Evolutionary conservation across 768 basidiomycete genomes (phyloP).

Genomic region (Termitomyces sp.): DNA sequence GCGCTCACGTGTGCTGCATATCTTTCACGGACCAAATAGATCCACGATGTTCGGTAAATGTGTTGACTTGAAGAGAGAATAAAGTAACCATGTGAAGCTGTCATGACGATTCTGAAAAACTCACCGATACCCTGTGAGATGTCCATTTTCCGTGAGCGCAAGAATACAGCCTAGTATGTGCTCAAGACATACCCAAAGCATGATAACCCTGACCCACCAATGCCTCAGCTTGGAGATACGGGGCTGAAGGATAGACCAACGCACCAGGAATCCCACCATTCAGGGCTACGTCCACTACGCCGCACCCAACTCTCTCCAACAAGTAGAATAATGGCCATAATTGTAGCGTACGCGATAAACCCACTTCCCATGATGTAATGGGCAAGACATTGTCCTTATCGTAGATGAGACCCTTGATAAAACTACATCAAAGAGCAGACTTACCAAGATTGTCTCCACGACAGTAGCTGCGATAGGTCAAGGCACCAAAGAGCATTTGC

Average conservation of each 20-base stretch:
- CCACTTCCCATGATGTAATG: slow-evolving; percentile 91
- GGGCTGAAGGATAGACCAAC: slow-evolving; percentile 19
- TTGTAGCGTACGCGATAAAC: slow-evolving; percentile 83
- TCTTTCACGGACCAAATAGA: slow-evolving; percentile 85
- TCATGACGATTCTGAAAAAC: slow-evolving; percentile 17
- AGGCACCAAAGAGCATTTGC: slow-evolving; percentile 86
- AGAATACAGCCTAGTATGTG: neutral
- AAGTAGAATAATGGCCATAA: slow-evolving; percentile 77
- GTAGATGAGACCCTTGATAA: slow-evolving; percentile 3
- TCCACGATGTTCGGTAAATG: slow-evolving; percentile 90
- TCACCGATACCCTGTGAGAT: slow-evolving; percentile 53
- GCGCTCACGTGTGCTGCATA: slow-evolving; percentile 87
- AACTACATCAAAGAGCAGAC: slow-evolving; percentile 13
- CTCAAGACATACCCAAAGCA: slow-evolving; percentile 43
- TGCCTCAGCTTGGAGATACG: neutral
- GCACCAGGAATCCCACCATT: slow-evolving; percentile 83
- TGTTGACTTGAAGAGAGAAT: slow-evolving; percentile 58
- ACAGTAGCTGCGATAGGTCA: slow-evolving; percentile 76
- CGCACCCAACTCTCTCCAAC: slow-evolving; percentile 79
- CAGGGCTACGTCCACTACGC: slow-evolving; percentile 70
- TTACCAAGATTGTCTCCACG: slow-evolving; percentile 63
- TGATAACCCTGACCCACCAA: slow-evolving; percentile 38
- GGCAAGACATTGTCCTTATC: slow-evolving; percentile 74
- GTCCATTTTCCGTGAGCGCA: neutral
- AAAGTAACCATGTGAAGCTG: neutral